A percentile compares a stretch with the other conserved stretches of the same genome.
phyloP scores from a whole-genome alignment of 768 basidiomycete genomes.

The Heimioporus sp. region DNA sequence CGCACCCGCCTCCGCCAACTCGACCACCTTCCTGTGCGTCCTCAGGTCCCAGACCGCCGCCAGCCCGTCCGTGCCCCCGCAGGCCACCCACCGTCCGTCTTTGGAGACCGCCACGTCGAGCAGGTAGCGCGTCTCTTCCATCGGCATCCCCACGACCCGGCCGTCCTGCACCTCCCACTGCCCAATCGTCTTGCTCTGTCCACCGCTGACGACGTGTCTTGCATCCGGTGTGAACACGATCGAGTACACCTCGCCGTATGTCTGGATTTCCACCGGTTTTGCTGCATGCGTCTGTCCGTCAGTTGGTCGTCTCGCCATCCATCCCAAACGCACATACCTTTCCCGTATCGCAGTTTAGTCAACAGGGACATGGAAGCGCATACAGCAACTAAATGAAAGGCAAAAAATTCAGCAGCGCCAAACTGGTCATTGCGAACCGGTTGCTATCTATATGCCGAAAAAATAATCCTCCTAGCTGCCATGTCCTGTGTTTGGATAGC shows the following conservation, averaged over 20 bases:
- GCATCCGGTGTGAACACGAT: conserved; percentile 5
- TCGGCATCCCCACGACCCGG: background rate
- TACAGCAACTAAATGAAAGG: background rate
- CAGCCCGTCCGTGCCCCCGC: background rate
- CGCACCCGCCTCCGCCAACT: background rate
- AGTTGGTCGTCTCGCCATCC: background rate
- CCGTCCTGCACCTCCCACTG: conserved; percentile 4
- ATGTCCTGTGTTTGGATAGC: too few species aligned
- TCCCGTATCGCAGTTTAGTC: background rate
- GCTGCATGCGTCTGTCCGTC: background rate
- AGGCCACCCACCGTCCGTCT: conserved; percentile 4
- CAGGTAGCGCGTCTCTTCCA: background rate
- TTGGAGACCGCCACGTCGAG: conserved; percentile 4
- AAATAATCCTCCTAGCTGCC: too few species aligned
- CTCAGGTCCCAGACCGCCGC: conserved; percentile 9
- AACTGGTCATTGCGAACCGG: background rate
- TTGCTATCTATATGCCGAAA: background rate
- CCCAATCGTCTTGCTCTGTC: conserved; percentile 1
- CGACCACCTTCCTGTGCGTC: conserved; percentile 1
- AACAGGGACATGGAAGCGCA: background rate
- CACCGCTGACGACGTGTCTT: conserved; percentile 3
- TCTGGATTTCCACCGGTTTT: conserved; percentile 6
- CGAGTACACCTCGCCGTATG: background rate
- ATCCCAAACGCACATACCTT: background rate
- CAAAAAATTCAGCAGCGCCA: background rate